phyloP scores from a whole-genome alignment of 2,329 filamentous ascomycete species.

The Fusarium brevicatenulatum region DNA sequence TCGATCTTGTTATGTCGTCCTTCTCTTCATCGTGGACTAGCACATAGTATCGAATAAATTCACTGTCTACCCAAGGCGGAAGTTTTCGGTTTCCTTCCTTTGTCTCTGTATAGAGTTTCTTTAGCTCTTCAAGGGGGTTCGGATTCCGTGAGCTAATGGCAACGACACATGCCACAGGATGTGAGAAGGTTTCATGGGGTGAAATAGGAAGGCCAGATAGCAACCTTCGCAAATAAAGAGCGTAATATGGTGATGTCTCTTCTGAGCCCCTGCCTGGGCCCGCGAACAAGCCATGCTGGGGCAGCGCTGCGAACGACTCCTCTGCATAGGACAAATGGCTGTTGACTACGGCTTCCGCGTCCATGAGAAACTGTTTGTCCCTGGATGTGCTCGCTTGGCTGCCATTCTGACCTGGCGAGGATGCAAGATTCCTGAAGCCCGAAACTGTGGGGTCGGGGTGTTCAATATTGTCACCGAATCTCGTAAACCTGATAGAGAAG shows the following conservation, averaged over 20 bases:
- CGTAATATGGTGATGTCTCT: conserved; percentile 80
- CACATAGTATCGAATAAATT: conserved; percentile 96
- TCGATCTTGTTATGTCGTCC: conserved; percentile 91
- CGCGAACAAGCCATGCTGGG: conserved; percentile 52
- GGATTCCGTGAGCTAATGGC: conserved; percentile 91
- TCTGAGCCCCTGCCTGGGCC: conserved; percentile 58
- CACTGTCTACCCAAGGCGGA: conserved; percentile 87
- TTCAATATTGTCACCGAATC: conserved; percentile 70
- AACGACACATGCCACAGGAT: conserved; percentile 94
- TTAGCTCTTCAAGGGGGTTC: conserved; percentile 85
- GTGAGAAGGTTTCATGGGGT: conserved; percentile 91
- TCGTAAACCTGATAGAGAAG: conserved; percentile 87
- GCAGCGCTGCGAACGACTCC: conserved; percentile 57
- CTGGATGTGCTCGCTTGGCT: conserved; percentile 43
- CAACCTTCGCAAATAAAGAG: conserved; percentile 83
- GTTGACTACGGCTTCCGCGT: conserved; percentile 84
- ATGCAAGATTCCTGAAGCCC: conserved; percentile 45
- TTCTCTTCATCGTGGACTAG: conserved; percentile 95
- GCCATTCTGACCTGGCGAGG: conserved; percentile 51
- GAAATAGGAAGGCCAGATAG: conserved; percentile 81
- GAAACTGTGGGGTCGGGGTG: conserved; percentile 55
- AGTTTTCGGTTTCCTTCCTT: conserved; percentile 77
- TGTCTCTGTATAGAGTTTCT: conserved; percentile 86
- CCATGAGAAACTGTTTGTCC: conserved; percentile 57
- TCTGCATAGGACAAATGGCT: conserved; percentile 82